A percentile compares a stretch with the other conserved stretches of the same genome.
These are phyloP conservation scores for Sclerotinia sclerotiorum DNA, from an alignment of 2,329 filamentous ascomycete genomes.

Conservation along the genomic window DNA sequence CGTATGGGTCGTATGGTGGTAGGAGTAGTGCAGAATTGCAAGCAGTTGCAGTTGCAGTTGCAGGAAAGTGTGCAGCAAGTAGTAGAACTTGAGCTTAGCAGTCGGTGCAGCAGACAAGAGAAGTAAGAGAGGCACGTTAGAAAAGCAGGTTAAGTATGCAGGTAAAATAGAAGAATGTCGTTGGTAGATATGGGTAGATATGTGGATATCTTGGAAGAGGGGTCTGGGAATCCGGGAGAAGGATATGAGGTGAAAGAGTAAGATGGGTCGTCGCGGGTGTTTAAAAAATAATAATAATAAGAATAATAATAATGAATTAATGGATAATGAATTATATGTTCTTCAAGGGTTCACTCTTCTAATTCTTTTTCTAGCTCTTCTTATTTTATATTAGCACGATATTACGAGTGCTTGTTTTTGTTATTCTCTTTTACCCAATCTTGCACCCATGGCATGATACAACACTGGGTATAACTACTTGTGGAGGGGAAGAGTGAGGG, in stretches of 20 bases:
- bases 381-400: conserved; percentile 3
- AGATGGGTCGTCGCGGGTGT: conserved; percentile 13
- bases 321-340: neutral
- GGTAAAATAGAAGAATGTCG: conserved; percentile 16
- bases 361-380: conserved; percentile 8
- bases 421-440: conserved; percentile 8
- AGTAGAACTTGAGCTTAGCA: conserved; percentile 17
- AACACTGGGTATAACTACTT: conserved; percentile 4
- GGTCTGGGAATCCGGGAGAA: conserved; percentile 16
- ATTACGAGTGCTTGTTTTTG: neutral
- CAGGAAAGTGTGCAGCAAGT: conserved; percentile 9
- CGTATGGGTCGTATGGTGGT: conserved; percentile 21
- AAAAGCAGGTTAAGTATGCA: conserved; percentile 10
- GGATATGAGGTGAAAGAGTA: conserved; percentile 8
- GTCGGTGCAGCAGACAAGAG: conserved; percentile 15
- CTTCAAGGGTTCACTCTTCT: neutral
- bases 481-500: conserved; percentile 9
- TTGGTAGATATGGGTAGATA: conserved; percentile 19
- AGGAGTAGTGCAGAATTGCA: conserved; percentile 20
- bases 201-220: conserved; percentile 18
- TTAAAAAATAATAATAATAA: neutral
- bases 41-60: conserved; percentile 15
- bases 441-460: conserved; percentile 8
- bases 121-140: conserved; percentile 13
- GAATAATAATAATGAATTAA: neutral